A percentile compares a stretch with the other conserved stretches of the same genome.
These are phyloP conservation scores for Termitomyces titanicus DNA, from an alignment of 768 basidiomycete genomes.

Conservation along the genomic window DNA sequence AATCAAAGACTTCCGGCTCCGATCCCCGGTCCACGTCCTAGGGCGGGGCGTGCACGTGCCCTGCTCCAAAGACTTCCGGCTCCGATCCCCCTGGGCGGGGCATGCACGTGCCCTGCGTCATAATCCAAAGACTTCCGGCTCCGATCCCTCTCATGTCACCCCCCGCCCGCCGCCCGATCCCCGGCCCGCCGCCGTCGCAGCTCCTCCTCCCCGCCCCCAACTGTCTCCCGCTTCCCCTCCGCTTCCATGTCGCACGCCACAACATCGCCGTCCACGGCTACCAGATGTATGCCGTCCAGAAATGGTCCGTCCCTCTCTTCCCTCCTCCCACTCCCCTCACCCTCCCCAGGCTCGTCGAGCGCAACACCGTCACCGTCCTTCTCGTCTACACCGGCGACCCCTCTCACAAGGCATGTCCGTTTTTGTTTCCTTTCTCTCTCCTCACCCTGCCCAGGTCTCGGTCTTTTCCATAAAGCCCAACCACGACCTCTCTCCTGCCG, in stretches of 20 bases:
- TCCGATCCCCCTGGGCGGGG: background rate
- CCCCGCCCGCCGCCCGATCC: background rate
- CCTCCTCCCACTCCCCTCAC: background rate
- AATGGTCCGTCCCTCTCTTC: constrained; percentile 48
- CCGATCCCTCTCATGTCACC: background rate
- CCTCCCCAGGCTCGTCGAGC: constrained; percentile 58
- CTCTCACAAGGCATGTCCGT: constrained; percentile 51
- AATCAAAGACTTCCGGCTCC: background rate
- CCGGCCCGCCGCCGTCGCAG: constrained; percentile 13
- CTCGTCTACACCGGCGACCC: constrained; percentile 77
- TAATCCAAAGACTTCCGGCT: background rate
- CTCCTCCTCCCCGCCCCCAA: constrained; percentile 22
- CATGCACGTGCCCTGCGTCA: background rate
- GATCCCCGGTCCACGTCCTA: background rate
- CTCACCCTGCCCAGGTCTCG: constrained; percentile 42
- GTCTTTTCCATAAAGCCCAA: constrained; percentile 53
- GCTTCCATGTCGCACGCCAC: constrained; percentile 48
- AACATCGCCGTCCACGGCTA: constrained; percentile 54
- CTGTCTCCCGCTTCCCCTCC: constrained; percentile 25
- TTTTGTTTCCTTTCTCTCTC: background rate
- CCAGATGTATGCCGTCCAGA: constrained; percentile 86
- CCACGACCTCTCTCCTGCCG: constrained; percentile 34
- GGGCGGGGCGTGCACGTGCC: too few relatives aligned
- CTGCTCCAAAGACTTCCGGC: background rate
- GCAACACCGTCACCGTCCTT: constrained; percentile 56